Evolutionary conservation across 129 eudicot genomes (phyloP), one percentile per base, ranked within the genome.

Genomic region (Lactuca saligna): DNA sequence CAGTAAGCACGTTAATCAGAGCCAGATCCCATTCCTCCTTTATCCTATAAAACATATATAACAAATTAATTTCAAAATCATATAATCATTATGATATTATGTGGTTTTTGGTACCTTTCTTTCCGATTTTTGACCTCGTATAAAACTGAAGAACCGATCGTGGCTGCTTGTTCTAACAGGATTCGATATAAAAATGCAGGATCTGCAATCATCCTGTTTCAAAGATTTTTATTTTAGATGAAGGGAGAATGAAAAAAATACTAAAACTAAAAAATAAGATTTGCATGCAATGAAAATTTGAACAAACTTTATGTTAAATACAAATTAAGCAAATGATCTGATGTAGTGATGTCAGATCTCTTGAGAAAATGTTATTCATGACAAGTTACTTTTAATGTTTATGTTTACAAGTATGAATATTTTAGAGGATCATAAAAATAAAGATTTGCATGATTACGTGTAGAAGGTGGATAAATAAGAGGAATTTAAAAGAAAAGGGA

Each of bases 11-110:
- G 25, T 93, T 93, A 34, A 94, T 77, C 51, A 94, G 88, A 53
- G 99, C 99, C 71, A 94, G 91, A 85, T 94, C 99, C 99, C 99
- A 94, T 64, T 94, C 99, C 70, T 94, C 80, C 84, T 87, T 93
- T 70, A 90, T 73, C 87, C 95, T 87, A 72, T 37, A 63, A 44
- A 9, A 1, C 60, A 39, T 11, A 39, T 11, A 46, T 13, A 66
- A 37, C 6, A 12, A 54, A 15, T 3, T 16, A 1, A 8, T 69
- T 42, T 20, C 0, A 20, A 61, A 53, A n/a, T 44, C 41, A 32
- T 38, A 41, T 1, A 25, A 25, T 38, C 32, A 33, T 17, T 4
- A 14, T 50, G 53, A 69, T 14, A 17, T 61, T 53, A n/a, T 50
- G 70, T 68, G 33, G 38, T 10, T 39, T 39, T 69, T 55, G 15